Evolutionary conservation across 345 rosid species (phyloP).

Genomic region (Populus davidiana): DNA sequence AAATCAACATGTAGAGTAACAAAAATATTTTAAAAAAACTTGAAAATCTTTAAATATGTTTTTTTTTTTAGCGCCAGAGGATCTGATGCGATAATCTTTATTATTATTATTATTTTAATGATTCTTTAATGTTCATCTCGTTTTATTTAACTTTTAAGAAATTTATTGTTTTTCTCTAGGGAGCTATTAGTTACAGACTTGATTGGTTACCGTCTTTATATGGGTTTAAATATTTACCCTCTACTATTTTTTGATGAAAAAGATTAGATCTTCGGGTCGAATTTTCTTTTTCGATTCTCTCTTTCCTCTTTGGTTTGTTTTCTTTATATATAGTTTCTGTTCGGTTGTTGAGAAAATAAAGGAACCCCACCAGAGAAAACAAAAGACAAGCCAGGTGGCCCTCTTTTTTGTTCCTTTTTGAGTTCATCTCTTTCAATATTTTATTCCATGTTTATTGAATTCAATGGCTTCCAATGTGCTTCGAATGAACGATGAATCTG

Average conservation of each 20-base stretch:
- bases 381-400: neutral
- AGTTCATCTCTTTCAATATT: neutral
- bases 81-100: too few relatives aligned
- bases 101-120: too few relatives aligned
- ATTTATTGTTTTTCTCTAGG: neutral
- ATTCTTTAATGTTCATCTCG: neutral
- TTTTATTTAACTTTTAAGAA: neutral
- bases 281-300: too few relatives aligned
- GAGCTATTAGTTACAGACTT: neutral
- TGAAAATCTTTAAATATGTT: too few relatives aligned
- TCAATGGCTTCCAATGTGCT: neutral
- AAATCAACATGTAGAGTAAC: too few relatives aligned
- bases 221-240: too few relatives aligned
- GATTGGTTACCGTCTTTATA: neutral
- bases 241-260: neutral
- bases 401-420: neutral
- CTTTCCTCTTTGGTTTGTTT: neutral
- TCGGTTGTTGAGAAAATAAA: neutral
- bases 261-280: neutral
- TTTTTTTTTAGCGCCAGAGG: too few relatives aligned
- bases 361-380: neutral
- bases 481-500: too few relatives aligned
- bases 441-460: neutral
- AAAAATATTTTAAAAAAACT: too few relatives aligned
- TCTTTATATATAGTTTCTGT: neutral